Evolutionary conservation across 495 filamentous ascomycete species (phyloP).

Genomic region (Neurospora tetrasperma): DNA sequence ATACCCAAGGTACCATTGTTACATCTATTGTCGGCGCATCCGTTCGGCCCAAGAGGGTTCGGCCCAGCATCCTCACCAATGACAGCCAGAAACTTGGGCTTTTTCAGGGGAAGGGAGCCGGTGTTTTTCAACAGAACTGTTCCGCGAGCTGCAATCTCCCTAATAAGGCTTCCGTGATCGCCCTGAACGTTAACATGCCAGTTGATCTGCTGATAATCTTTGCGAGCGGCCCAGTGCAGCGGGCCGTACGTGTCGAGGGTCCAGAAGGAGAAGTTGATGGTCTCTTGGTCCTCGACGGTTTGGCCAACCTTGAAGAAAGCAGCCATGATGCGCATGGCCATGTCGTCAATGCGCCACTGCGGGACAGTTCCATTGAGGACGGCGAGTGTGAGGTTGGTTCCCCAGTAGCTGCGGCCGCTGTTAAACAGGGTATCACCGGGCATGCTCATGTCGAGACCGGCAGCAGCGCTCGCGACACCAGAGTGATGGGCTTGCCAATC

Average conservation of each 20-base stretch:
- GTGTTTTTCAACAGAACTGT: slow-evolving; percentile 86
- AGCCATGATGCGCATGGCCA: slow-evolving; percentile 86
- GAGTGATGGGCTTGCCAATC: slow-evolving; percentile 86
- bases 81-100: slow-evolving; percentile 67
- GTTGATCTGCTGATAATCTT: slow-evolving; percentile 64
- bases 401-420: slow-evolving; percentile 68
- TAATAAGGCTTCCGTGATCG: slow-evolving; percentile 61
- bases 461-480: slow-evolving; percentile 66
- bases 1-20: slow-evolving; percentile 81
- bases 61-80: slow-evolving; percentile 76
- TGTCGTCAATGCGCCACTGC: slow-evolving; percentile 86
- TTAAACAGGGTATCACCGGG: slow-evolving; percentile 76
- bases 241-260: slow-evolving; percentile 64
- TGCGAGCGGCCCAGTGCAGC: slow-evolving; percentile 47
- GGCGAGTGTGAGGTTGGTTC: slow-evolving; percentile 69
- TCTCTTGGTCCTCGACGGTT: slow-evolving; percentile 42
- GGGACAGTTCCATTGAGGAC: slow-evolving; percentile 88
- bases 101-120: slow-evolving; percentile 63
- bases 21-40: slow-evolving; percentile 74
- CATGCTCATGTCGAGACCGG: slow-evolving; percentile 93
- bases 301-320: slow-evolving; percentile 85
- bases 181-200: slow-evolving; percentile 72
- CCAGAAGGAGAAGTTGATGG: slow-evolving; percentile 86
- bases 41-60: slow-evolving; percentile 73
- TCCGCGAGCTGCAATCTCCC: slow-evolving; percentile 62